Conservation (phyloP, 2,329 filamentous ascomycete species). For the Scedosporium apiospermum region DNA sequence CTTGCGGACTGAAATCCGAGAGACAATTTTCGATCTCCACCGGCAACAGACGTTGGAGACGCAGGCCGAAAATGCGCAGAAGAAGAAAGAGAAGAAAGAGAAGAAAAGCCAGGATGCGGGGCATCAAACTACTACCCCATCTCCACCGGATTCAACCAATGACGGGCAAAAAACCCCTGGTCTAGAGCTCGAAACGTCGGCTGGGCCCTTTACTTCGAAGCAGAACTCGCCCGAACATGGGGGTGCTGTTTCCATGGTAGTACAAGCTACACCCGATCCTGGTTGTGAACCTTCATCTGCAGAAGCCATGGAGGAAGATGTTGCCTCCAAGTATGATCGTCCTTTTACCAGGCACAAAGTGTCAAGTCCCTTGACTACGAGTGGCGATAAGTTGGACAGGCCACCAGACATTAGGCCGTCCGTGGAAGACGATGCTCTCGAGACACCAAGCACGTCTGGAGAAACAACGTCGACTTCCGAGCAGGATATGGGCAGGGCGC, state of each 20-base stretch:
- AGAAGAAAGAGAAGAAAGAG: conserved; percentile 20
- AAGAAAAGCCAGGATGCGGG: conserved; percentile 7
- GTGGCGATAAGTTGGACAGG: conserved; percentile 1
- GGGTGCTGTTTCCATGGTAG: too few species aligned
- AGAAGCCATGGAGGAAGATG: too few species aligned
- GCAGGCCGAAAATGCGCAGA: conserved; percentile 25
- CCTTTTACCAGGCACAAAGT: not conserved
- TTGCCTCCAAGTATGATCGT: too few species aligned
- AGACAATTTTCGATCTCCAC: conserved; percentile 55
- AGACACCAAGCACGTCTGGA: not conserved
- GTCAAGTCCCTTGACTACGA: not conserved
- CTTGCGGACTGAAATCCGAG: conserved; percentile 57
- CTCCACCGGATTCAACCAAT: too few species aligned
- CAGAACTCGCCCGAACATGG: not conserved
- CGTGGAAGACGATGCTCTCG: conserved; percentile 10
- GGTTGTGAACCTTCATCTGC: too few species aligned
- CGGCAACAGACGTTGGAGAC: conserved; percentile 18
- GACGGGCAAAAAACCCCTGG: too few species aligned
- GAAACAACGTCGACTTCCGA: not conserved
- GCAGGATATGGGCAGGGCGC: not conserved
- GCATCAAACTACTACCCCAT: not conserved
- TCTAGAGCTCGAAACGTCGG: too few species aligned
- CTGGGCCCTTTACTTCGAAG: too few species aligned
- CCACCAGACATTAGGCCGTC: conserved; percentile 12
- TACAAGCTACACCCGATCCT: too few species aligned